Conservation (phyloP, 2,329 filamentous ascomycete species). For the Colletotrichum spinosum region DNA sequence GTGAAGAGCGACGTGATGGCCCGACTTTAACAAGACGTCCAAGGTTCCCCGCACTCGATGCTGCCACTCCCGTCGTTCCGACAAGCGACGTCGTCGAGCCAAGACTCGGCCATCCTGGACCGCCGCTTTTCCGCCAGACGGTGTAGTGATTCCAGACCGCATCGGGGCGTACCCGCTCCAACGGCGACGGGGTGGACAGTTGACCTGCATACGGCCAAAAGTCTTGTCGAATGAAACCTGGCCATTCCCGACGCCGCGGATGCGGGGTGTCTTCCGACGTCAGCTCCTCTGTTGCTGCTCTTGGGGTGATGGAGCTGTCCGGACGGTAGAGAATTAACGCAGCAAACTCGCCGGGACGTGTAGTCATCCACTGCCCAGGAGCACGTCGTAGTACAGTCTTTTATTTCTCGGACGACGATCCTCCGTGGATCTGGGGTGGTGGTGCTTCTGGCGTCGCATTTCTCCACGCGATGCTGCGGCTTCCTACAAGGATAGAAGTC, state of each 20-base stretch:
- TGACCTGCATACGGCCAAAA: slow-evolving; percentile 9
- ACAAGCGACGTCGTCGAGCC: slow-evolving; percentile 22
- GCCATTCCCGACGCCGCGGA: slow-evolving; percentile 32
- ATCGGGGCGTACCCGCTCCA: slow-evolving; percentile 1
- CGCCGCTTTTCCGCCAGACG: slow-evolving; percentile 14
- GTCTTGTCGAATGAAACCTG: slow-evolving; percentile 11
- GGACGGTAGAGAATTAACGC: not conserved
- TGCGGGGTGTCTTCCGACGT: slow-evolving; percentile 3
- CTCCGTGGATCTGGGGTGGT: slow-evolving; percentile 15
- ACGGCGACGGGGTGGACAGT: not conserved
- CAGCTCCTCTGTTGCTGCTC: not conserved
- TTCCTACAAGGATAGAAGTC: slow-evolving; percentile 14
- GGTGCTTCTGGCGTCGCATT: slow-evolving; percentile 23
- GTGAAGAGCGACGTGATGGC: not conserved
- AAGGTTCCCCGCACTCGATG: not conserved
- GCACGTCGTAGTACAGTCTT: no score
- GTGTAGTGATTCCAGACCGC: not conserved
- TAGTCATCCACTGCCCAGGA: no score
- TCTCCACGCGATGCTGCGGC: slow-evolving; percentile 7
- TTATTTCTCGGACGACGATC: slow-evolving; percentile 22
- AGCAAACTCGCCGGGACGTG: not conserved
- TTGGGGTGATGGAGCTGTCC: not conserved
- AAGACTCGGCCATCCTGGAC: not conserved
- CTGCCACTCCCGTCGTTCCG: not conserved
- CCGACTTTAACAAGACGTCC: not conserved